Evolutionary conservation across 345 rosid species (phyloP).

Genomic region (Moricandia moricandioides): DNA sequence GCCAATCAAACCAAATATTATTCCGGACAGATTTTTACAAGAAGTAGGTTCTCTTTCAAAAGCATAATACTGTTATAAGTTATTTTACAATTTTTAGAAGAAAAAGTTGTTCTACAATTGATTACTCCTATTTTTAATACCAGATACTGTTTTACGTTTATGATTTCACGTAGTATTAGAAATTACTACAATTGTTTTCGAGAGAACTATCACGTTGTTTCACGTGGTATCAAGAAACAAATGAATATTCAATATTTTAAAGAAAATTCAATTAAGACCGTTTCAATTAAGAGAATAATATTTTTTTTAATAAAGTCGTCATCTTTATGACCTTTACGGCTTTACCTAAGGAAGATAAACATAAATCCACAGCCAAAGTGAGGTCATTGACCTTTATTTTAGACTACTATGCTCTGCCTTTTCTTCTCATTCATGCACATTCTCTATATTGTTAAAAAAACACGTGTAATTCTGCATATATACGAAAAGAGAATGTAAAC

Average conservation of each 20-base stretch:
- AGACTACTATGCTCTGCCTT: conserved; percentile 13
- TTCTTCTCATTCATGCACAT: conserved; percentile 26
- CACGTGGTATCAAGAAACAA: not conserved
- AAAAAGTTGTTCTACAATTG: not conserved
- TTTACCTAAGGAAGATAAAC: not conserved
- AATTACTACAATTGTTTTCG: not conserved
- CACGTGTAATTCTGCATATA: conserved; percentile 14
- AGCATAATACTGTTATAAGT: not conserved
- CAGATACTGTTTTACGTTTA: not conserved
- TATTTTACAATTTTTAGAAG: not conserved
- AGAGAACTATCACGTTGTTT: conserved; percentile 1
- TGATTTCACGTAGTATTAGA: not conserved
- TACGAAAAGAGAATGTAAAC: conserved; percentile 14
- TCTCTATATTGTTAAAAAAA: conserved; percentile 7
- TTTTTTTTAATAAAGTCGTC: not conserved
- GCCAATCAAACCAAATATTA: not conserved
- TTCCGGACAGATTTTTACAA: not conserved
- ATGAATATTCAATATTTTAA: not conserved
- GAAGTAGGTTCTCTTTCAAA: not conserved
- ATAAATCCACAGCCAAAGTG: not conserved
- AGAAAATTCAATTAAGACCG: too few species aligned
- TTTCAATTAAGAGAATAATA: not conserved
- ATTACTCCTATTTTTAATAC: not conserved
- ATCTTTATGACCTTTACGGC: not conserved
- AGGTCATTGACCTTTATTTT: conserved; percentile 23